Conservation (phyloP, 495 filamentous ascomycete genomes). For the Neurospora sublineolata region DNA sequence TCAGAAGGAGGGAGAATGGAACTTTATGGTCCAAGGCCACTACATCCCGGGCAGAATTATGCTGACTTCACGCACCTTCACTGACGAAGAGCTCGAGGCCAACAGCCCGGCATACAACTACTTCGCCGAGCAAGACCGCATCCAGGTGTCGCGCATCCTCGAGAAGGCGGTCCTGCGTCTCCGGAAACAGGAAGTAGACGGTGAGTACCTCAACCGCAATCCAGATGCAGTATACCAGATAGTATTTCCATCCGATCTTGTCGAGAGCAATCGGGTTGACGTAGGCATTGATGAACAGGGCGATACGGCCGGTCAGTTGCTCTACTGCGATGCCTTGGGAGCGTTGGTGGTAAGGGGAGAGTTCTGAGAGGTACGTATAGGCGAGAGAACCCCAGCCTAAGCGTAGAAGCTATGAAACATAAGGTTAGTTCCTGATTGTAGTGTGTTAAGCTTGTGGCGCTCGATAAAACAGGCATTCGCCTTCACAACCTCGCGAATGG, state of each 20-base stretch:
- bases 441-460: too few species aligned
- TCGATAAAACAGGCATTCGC: too few species aligned
- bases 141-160: too few species aligned
- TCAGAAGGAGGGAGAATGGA: too few species aligned
- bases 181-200: constrained; percentile 49
- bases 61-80: too few species aligned
- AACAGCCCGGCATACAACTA: too few species aligned
- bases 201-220: constrained; percentile 41
- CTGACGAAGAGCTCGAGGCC: too few species aligned
- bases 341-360: constrained; percentile 48
- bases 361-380: constrained; percentile 46
- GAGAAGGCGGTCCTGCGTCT: constrained; percentile 47
- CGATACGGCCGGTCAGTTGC: constrained; percentile 43
- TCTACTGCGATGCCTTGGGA: constrained; percentile 48
- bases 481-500: too few species aligned
- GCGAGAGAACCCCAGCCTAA: constrained; percentile 50
- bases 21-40: too few species aligned
- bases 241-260: constrained; percentile 49
- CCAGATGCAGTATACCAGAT: constrained; percentile 51
- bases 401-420: constrained; percentile 38
- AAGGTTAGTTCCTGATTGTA: background rate
- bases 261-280: constrained; percentile 53
- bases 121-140: too few species aligned
- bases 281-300: constrained; percentile 42
- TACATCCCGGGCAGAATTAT: too few species aligned